Percentiles rank a stretch among this genome's conserved stretches.
Evolutionary conservation across 2,329 filamentous ascomycete species (phyloP).

Genomic region (Diplocarpon rosae): DNA sequence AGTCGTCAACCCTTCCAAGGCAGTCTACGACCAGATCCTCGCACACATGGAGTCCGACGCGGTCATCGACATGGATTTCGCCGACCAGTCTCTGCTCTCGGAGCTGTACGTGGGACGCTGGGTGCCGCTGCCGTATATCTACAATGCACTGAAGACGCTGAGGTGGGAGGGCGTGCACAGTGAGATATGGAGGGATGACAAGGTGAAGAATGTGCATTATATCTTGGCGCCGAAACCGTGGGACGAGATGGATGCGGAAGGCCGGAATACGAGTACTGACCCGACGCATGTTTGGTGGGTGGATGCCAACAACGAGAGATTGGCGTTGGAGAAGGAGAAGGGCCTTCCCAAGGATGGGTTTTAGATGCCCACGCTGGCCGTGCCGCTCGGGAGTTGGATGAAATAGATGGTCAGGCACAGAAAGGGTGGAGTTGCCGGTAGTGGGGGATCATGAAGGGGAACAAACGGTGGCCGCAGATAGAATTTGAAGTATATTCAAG

Average conservation of each 20-base stretch:
- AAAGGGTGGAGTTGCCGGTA: neutral
- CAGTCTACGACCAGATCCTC: constrained; percentile 40
- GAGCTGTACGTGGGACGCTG: constrained; percentile 44
- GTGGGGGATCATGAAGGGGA: too few relatives aligned
- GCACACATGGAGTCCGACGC: constrained; percentile 36
- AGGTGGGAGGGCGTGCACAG: constrained; percentile 41
- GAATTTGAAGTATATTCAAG: too few relatives aligned
- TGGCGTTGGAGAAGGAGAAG: constrained; percentile 25
- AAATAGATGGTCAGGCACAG: neutral
- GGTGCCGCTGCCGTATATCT: constrained; percentile 47
- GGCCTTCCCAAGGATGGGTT: constrained; percentile 23
- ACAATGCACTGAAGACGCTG: constrained; percentile 54
- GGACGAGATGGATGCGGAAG: constrained; percentile 38
- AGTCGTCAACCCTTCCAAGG: constrained; percentile 41
- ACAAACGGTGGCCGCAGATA: too few relatives aligned
- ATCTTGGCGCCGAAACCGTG: constrained; percentile 52
- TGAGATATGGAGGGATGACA: constrained; percentile 45
- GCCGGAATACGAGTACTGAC: constrained; percentile 31
- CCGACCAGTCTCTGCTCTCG: constrained; percentile 48
- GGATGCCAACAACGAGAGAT: constrained; percentile 34
- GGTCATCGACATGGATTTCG: constrained; percentile 41
- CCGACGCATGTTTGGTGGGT: constrained; percentile 47
- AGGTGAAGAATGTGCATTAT: constrained; percentile 51
- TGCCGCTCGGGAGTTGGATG: neutral
- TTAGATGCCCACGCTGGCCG: constrained; percentile 5